Percentiles rank a stretch among this genome's conserved stretches.
phyloP scores from a whole-genome alignment of 768 basidiomycete genomes.

The Dioszegia crocea region DNA sequence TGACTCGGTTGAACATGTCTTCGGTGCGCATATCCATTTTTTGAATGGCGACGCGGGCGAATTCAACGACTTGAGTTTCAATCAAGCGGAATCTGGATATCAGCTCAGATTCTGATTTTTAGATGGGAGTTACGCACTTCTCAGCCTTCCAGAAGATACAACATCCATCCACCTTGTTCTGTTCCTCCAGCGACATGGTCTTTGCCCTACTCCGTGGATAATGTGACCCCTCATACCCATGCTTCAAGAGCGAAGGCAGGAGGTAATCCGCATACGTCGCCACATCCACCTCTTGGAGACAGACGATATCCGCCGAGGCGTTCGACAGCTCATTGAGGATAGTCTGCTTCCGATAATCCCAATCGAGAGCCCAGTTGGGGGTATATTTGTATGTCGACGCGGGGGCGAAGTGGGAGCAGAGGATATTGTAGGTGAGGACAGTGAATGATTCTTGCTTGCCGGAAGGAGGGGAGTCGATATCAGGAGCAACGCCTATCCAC shows the following conservation, averaged over 20 bases:
- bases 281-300: slow-evolving; percentile 91
- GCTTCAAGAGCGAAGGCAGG: slow-evolving; percentile 62
- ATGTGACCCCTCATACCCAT: slow-evolving; percentile 85
- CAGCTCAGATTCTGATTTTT: neutral
- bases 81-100: slow-evolving; percentile 75
- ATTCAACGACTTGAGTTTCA: slow-evolving; percentile 90
- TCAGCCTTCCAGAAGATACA: slow-evolving; percentile 89
- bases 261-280: slow-evolving; percentile 91
- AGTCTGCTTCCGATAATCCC: slow-evolving; percentile 86
- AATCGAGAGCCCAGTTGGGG: slow-evolving; percentile 90
- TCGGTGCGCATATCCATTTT: slow-evolving; percentile 75
- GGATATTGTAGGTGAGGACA: slow-evolving; percentile 85
- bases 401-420: slow-evolving; percentile 86
- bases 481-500: slow-evolving; percentile 59
- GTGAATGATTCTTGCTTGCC: slow-evolving; percentile 64
- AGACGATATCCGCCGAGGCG: slow-evolving; percentile 81
- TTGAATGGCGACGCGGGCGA: slow-evolving; percentile 85
- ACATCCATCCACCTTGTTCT: slow-evolving; percentile 87
- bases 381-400: slow-evolving; percentile 90
- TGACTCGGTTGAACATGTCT: slow-evolving; percentile 98
- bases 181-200: slow-evolving; percentile 84
- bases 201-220: slow-evolving; percentile 89
- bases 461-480: slow-evolving; percentile 23
- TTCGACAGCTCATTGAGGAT: slow-evolving; percentile 79
- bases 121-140: slow-evolving; percentile 57